Evolutionary conservation across 495 filamentous ascomycete species (phyloP).

Genomic region (Emericellopsis terricola): DNA sequence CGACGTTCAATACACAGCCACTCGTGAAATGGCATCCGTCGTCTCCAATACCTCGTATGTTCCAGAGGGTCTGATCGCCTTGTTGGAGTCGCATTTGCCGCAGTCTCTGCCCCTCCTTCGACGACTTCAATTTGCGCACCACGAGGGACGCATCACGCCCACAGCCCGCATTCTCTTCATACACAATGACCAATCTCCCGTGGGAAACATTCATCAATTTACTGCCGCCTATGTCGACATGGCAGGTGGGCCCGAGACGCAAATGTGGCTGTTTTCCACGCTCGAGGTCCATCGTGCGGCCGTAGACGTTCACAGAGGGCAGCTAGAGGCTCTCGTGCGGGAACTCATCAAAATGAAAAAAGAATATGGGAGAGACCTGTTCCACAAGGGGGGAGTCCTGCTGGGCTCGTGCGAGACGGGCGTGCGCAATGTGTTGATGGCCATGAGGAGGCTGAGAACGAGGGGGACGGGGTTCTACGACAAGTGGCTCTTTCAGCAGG

Average conservation of each 20-base stretch:
- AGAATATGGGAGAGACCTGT: conserved; percentile 5
- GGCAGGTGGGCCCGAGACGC: conserved; percentile 36
- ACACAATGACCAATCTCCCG: too few relatives aligned
- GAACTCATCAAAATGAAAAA: conserved; percentile 3
- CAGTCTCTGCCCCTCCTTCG: too few relatives aligned
- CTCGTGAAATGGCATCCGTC: too few relatives aligned
- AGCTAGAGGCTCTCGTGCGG: conserved; percentile 2
- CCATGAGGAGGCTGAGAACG: conserved; percentile 4
- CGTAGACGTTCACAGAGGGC: neutral
- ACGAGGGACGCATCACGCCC: too few relatives aligned
- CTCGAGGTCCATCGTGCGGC: conserved; percentile 27
- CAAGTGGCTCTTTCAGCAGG: conserved; percentile 24
- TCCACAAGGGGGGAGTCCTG: neutral
- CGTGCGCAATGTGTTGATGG: conserved; percentile 4
- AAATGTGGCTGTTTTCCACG: conserved; percentile 40
- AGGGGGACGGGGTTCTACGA: conserved; percentile 10
- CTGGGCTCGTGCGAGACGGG: neutral
- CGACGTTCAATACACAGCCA: too few relatives aligned
- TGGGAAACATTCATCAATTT: conserved; percentile 15
- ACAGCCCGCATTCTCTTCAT: too few relatives aligned
- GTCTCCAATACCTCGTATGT: too few relatives aligned
- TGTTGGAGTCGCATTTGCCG: too few relatives aligned
- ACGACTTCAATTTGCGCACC: too few relatives aligned
- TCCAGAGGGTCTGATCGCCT: too few relatives aligned
- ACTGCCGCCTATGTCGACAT: conserved; percentile 41